Percentiles rank a stretch among this genome's conserved stretches.
These are phyloP conservation scores for Diaporthe australafricana DNA, from an alignment of 2,329 filamentous ascomycete species.

Conservation along the genomic window DNA sequence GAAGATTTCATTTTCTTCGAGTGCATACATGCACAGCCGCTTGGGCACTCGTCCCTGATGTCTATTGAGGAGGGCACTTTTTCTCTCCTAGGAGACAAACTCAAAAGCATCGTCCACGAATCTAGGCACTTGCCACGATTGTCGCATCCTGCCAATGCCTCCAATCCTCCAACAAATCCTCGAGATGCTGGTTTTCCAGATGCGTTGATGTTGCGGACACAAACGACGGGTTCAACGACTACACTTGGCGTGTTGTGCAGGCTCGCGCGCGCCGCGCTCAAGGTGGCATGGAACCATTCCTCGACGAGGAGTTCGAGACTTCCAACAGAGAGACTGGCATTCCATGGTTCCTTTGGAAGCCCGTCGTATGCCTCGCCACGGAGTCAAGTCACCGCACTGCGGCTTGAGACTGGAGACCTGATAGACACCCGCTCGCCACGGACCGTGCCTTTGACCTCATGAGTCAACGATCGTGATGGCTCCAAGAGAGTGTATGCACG, in stretches of 20 bases:
- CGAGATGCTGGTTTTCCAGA: background rate
- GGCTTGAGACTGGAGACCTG: background rate
- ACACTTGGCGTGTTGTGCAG: too few relatives aligned
- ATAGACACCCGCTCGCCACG: background rate
- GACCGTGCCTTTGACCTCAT: background rate
- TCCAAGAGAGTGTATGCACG: too few relatives aligned
- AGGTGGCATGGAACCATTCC: background rate
- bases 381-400: background rate
- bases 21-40: background rate
- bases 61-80: background rate
- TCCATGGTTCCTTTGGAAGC: background rate
- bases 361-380: background rate
- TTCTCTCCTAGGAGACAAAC: background rate
- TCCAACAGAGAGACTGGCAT: background rate
- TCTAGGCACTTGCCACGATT: background rate
- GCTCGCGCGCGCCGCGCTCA: background rate
- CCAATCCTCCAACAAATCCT: background rate
- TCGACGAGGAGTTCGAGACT: background rate
- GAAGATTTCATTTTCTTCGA: background rate
- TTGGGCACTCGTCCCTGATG: background rate
- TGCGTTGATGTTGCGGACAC: background rate
- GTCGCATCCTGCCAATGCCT: too few relatives aligned
- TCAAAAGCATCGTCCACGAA: background rate
- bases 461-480: background rate
- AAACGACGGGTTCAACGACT: background rate